phyloP scores from a whole-genome alignment of 208 protist genomes.

The Trypanosoma boissoni region DNA sequence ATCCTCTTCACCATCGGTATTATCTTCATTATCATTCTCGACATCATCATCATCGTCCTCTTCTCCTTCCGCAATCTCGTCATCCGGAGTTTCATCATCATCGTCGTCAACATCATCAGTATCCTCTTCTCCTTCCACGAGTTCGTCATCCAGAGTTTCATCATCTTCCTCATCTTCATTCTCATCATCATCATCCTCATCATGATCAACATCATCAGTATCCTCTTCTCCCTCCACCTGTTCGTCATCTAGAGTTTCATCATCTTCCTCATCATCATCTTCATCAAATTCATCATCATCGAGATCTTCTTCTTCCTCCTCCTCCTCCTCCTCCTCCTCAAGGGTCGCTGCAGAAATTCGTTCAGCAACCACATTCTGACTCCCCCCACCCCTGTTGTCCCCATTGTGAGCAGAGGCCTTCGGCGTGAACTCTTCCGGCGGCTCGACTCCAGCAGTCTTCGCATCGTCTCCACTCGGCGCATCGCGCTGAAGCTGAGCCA shows the following conservation, averaged over 20 bases:
- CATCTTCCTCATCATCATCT: background rate
- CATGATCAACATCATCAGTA: slow-evolving; percentile 14
- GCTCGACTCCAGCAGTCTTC: slow-evolving; percentile 10
- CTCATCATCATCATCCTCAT: slow-evolving; percentile 13
- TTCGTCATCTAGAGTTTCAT: background rate
- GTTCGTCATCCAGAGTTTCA: slow-evolving; percentile 22
- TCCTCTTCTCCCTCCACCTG: background rate
- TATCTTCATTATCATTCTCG: background rate
- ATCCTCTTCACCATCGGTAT: slow-evolving; percentile 13
- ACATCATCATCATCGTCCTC: slow-evolving; percentile 13
- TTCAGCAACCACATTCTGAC: background rate
- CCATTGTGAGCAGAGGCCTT: slow-evolving; percentile 9
- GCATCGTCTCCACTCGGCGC: slow-evolving; percentile 2
- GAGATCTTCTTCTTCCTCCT: background rate
- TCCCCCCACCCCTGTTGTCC: slow-evolving; percentile 3
- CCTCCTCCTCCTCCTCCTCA: slow-evolving; percentile 9
- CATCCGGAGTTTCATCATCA: slow-evolving; percentile 15
- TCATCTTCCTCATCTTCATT: slow-evolving; percentile 14
- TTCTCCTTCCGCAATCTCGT: background rate
- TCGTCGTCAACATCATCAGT: slow-evolving; percentile 26
- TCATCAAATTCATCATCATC: slow-evolving; percentile 3
- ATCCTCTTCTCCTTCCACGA: slow-evolving; percentile 15
- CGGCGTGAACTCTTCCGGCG: slow-evolving; percentile 19
- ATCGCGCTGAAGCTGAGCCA: background rate
- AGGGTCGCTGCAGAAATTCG: background rate